Evolutionary conservation across 805 yeast genomes (phyloP), one percentile per base, ranked within the genome.

Genomic region (Debaryomyces castellii): DNA sequence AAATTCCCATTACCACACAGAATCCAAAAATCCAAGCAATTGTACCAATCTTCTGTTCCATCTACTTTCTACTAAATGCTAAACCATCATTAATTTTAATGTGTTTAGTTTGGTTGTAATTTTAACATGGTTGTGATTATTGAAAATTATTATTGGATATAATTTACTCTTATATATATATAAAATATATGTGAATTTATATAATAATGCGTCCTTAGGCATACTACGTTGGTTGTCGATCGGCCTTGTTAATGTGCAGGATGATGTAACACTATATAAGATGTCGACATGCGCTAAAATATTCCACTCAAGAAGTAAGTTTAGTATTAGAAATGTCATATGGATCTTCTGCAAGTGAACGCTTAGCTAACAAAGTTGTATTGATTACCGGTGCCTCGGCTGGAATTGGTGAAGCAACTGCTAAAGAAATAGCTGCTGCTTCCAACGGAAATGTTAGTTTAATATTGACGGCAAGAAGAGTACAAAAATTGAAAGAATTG

Each of bases 1-100:
- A 89, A 89, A 80, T 94, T 94, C 97, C 99, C 99, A 82, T 87
- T 94, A 74, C 98, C 99, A 69, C 99, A 94, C 96, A 92, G 98
- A 82, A 83, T 91, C 74, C 87, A 81, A 78, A 91, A 90, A 82
- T 77, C 95, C 71, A 80, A 83, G 81, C 81, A 85, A 77, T 76
- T 89, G 74, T 94, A 80, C 83, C 81, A 92, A 76, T 80, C 89
- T 80, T 85, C 85, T 80, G 87, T 96, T 78, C 98, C 98, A 76
- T 74, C 96, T 67, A 94, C 99, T 73, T 91, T 84, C 89, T 92
- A 92, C 88, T 92, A 91, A 78, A 37, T 27, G 73, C 51, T 44
- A 43, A 36, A 48, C 39, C 24, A 41, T 45, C 27, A 38, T 40
- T 40, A 34, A 32, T 36, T 44, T 40, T 28, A 28, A 18, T 44